Evolutionary conservation across 2,329 filamentous ascomycete genomes (phyloP), one percentile per base, ranked within the genome.

Genomic region (Aspergillus chevalieri): DNA sequence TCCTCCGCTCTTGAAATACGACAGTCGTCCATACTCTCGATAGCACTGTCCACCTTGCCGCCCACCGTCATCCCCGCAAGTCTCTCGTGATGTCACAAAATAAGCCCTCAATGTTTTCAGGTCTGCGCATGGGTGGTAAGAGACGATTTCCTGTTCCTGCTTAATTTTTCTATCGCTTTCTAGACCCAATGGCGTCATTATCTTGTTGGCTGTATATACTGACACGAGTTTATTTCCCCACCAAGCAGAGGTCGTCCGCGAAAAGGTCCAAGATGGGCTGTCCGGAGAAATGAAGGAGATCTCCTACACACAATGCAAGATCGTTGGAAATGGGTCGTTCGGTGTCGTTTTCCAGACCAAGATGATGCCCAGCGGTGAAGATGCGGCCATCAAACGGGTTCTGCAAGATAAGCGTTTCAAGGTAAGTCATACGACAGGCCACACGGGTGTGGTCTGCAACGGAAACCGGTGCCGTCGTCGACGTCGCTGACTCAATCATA

Each of bases 351-450:
- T 98, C 73, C 93, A 98, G 77, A 98, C 93, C 50, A 97, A 97
- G 78, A 82, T 98, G 64, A 92, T 92, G 53, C 93, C 93, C n/a
- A 93, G 88, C 56, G 92, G 92, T 57, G 93, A 98, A 73, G 93
- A 98, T 76, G 93, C 93, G 47, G 93, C 93, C 69, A 98, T 98
- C 79, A 98, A 98, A 80, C 86, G 93, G 63, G 93, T 98, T 52
- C 82, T 98, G 51, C 93, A 98, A 69, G 93, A 98, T 80, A 98
- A 98, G 80, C 85, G 93, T 68, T 98, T 98, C 85, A 98, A 98
- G 88, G 93, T 95, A 65, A 70, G 63, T 54, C 17, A 21, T 19
- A 15, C n/a, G 34, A 41, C 38, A 12, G 15, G 19, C 17, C 38
- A 12, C 10, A 4, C 17, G 9, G 10, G 15, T 6, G 15, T 41